Evolutionary conservation across 2,329 filamentous ascomycete genomes (phyloP).

Genomic region (Fusarium decemcellulare): DNA sequence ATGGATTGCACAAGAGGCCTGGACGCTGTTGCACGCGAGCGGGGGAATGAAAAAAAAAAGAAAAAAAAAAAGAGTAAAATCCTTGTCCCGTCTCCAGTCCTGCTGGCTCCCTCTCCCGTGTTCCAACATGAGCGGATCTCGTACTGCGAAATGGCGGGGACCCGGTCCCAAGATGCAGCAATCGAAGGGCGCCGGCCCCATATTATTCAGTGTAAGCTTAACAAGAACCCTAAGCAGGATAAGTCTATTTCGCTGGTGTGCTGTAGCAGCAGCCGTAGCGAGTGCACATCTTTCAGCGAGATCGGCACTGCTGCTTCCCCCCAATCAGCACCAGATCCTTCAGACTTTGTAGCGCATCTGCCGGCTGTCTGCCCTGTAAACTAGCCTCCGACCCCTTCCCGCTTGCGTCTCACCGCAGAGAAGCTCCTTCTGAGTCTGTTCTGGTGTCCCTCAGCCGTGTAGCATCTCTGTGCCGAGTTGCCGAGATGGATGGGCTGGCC

Average conservation of each 20-base stretch:
- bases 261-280: background rate
- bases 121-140: background rate
- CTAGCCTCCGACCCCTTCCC: background rate
- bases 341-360: background rate
- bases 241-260: constrained; percentile 4
- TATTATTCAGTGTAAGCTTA: constrained; percentile 12
- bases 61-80: too few species aligned
- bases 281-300: background rate
- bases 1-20: background rate
- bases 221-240: constrained; percentile 8
- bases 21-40: background rate
- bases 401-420: background rate
- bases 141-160: background rate
- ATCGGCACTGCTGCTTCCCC: background rate
- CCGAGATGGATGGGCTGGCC: constrained; percentile 18
- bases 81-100: background rate
- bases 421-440: background rate
- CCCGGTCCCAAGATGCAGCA: too few species aligned
- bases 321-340: background rate
- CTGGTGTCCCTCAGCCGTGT: background rate
- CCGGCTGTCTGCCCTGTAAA: background rate
- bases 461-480: constrained; percentile 36
- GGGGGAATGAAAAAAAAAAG: background rate
- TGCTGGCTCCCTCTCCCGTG: background rate
- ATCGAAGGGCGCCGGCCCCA: background rate